Percentiles rank a stretch among this genome's conserved stretches.
These are phyloP conservation scores for Colletotrichum sp. DNA, from an alignment of 2,329 filamentous ascomycete genomes.

Conservation along the genomic window DNA sequence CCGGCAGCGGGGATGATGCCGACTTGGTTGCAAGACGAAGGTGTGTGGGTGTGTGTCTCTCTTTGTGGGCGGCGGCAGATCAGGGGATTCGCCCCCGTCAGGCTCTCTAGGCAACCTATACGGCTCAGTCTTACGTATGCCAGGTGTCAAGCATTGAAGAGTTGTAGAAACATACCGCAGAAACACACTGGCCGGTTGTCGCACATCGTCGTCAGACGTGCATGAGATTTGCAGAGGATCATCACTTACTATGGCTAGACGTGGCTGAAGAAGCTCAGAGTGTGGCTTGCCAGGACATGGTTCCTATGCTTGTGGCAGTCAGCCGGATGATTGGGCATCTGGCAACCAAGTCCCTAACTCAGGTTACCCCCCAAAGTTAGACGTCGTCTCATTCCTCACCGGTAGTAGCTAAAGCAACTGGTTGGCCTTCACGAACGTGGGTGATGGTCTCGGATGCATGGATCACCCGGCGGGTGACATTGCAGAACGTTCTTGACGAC, in stretches of 20 bases:
- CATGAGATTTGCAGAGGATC: conserved; percentile 5
- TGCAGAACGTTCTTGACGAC: background rate
- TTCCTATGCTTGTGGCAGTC: background rate
- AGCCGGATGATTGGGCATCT: background rate
- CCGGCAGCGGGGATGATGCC: background rate
- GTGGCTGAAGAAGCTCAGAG: background rate
- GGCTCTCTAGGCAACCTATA: background rate
- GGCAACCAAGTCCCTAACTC: background rate
- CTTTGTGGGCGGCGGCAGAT: background rate
- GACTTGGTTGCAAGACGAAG: background rate
- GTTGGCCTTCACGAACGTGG: background rate
- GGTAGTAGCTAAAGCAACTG: background rate
- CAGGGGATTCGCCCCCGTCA: background rate
- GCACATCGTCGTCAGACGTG: conserved; percentile 1
- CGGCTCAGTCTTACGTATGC: background rate
- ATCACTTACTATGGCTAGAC: background rate
- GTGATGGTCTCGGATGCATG: background rate
- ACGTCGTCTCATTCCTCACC: background rate
- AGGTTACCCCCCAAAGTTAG: background rate
- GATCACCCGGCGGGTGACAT: background rate
- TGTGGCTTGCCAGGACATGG: background rate
- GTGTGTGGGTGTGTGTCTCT: background rate
- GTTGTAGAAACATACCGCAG: background rate
- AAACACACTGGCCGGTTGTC: background rate
- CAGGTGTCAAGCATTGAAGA: background rate